Base-by-base conservation (phyloP, 2,329 filamentous ascomycete species). In the Botrytis tulipae region DNA sequence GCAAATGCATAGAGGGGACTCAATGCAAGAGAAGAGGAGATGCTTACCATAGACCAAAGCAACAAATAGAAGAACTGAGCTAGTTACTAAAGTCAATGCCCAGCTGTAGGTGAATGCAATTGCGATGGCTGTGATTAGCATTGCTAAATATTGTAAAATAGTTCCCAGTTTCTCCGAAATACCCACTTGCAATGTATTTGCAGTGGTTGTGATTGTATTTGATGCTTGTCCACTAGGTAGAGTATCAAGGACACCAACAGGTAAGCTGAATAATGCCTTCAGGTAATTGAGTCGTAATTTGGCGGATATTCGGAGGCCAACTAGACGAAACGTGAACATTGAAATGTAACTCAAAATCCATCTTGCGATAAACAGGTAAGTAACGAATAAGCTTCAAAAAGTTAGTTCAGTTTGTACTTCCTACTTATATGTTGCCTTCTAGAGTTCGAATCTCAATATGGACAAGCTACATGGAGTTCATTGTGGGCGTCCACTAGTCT, bases 301-400 rank as follows among this genome's bases (percentile, higher is more conserved):
- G 2, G 89, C 87, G 8, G 89, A 90, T 76, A 90, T 84, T 44
- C 88, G 85, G 73, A 90, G 87, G 37, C 88, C 88, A 74, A 90
- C 88, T 80, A 90, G 86, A 35, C 89, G 87, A 76, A 90, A 90
- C 54, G 84, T 83, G 77, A 90, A 88, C 81, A 88, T 88, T 76
- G 87, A 87, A 74, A 90, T 83, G 75, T 93, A 93, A 74, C 87
- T 88, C 59, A 92, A 82, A 29, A 83, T 79, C 76, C 92, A 90
- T 66, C 91, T 89, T 22, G 84, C 91, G 59, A 94, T 81, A 80
- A 94, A 94, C 10, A 94, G 84, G 72, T 89, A 89, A 72, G 94
- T 87, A 78, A 94, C 89, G 81, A 90, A 93, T 0, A 94, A 82
- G 1, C 87, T 89, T 74, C 16, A 37, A 42, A 54, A 10, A 40